phyloP scores from a whole-genome alignment of 148 eudicot genomes.

The Vaccinium myrtillus region DNA sequence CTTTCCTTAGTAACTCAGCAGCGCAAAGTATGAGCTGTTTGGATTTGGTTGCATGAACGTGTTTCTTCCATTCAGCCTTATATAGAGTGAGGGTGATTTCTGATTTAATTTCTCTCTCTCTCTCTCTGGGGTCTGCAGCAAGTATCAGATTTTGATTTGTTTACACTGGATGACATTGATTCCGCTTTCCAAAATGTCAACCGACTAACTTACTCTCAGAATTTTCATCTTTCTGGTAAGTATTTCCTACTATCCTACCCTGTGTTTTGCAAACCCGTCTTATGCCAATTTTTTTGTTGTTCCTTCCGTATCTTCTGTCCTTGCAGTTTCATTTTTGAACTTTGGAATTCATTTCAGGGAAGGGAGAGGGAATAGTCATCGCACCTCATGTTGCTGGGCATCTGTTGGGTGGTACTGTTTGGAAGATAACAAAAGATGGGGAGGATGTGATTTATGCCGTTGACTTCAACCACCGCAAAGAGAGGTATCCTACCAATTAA shows the following conservation, averaged over 20 bases:
- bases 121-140: conserved; percentile 48
- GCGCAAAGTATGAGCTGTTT: neutral
- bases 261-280: neutral
- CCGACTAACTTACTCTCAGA: conserved; percentile 89
- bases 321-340: neutral
- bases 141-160: conserved; percentile 94
- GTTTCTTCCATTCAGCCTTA: conserved; percentile 1
- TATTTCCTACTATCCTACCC: conserved; percentile 10
- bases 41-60: neutral
- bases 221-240: conserved; percentile 80
- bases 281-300: neutral
- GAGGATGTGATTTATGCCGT: conserved; percentile 97
- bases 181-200: conserved; percentile 79
- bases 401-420: conserved; percentile 89
- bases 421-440: conserved; percentile 96
- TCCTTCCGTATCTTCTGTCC: neutral
- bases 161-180: conserved; percentile 93
- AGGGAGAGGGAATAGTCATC: conserved; percentile 97
- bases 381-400: conserved; percentile 98
- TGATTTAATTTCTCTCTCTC: neutral
- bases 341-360: conserved; percentile 44
- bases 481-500: conserved; percentile 48
- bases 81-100: neutral
- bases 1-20: neutral
- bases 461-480: conserved; percentile 97